Evolutionary conservation across 2,329 filamentous ascomycete genomes (phyloP), one percentile per base, ranked within the genome.

Genomic region (Fusarium sp.): DNA sequence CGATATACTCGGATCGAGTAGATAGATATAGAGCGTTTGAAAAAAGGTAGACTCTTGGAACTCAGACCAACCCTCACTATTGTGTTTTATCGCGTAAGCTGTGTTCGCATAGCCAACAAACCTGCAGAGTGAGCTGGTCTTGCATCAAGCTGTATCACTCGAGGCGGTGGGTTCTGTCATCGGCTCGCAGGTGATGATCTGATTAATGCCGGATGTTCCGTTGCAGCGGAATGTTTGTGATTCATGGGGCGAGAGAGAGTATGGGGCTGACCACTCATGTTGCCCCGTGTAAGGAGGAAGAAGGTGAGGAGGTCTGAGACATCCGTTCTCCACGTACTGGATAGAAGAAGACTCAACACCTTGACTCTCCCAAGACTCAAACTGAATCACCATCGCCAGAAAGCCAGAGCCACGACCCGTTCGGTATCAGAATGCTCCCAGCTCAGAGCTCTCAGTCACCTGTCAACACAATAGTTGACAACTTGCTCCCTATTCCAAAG

Each of bases 81-180:
- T 36, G 34, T 36, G 34, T 10, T 36, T 36, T 36, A 36, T 55
- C 75, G 77, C 46, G 76, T 81, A 31, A 85, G 82, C 11, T 82
- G 85, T 66, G 77, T 84, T 55, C 82, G 86, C 65, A 84, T 87
- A 36, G 76, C 87, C 48, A 31, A 28, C 15, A 51, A 16, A 18
- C 37, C 27, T 51, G 48, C 48, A 39, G 34, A 37, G 48, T 51
- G 48, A 51, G 48, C 7, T 51, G 48, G 48, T 18, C 44, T 34
- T 37, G 36, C 18, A 37, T 13, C 34, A 36, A 27, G 31, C 13
- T 13, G 34, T 51, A 39, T 30, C 39, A 54, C 23, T 43, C n/a
- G 27, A n/a, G 18, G 30, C 31, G 34, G 27, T 51, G 36, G 16
- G 27, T 51, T 30, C 13, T 5, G 34, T 51, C 30, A 51, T 51